Evolutionary conservation across 306 rosid genomes (phyloP), one percentile per base, ranked within the genome.

Genomic region (Corylus heterophylla): DNA sequence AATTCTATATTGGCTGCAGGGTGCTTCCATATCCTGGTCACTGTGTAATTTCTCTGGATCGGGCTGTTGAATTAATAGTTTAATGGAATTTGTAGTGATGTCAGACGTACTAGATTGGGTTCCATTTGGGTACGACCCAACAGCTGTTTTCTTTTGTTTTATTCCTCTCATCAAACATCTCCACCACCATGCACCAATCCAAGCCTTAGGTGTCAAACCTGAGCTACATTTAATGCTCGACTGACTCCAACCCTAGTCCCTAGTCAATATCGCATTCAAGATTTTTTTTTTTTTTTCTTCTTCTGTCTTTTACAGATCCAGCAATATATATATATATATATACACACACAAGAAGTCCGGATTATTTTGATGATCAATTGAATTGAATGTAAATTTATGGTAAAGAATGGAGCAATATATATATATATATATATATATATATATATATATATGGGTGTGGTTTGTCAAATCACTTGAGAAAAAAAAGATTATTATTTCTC

Each of bases 201-300:
- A 61, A 25, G 50, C n/a, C 12, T 70, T 39, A 66, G 50, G 47
- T 20, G 47, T 71, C 31, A 76, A 62, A 35, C 54, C 70, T 52
- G 74, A 54, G 69, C 44, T 25, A 74, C 85, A 63, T 70, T 76
- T 71, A 76, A 61, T 76, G 74, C 35, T 31, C 35, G 31, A 54
- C 7, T 42, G 45, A 81, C 29, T 31, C 76, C 51, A 51, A 54
- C 69, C 42, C 69, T 31, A 31, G 35, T 31, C 69, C 42, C 69
- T 31, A 31, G 35, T 31, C 35, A 31, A 31, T 31, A 31, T 31
- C 35, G 35, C 35, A 31, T 31, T 31, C 35, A 31, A 31, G 35
- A 31, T 31, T 31, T 31, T 31, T 31, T 31, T 3, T 31, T 31
- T 3, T 31, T 29, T 2, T 2, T 29, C 2, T 29, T 29, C 2